phyloP scores from a whole-genome alignment of 192 early-diverging fungal species.

The Chytriomyces sp. region DNA sequence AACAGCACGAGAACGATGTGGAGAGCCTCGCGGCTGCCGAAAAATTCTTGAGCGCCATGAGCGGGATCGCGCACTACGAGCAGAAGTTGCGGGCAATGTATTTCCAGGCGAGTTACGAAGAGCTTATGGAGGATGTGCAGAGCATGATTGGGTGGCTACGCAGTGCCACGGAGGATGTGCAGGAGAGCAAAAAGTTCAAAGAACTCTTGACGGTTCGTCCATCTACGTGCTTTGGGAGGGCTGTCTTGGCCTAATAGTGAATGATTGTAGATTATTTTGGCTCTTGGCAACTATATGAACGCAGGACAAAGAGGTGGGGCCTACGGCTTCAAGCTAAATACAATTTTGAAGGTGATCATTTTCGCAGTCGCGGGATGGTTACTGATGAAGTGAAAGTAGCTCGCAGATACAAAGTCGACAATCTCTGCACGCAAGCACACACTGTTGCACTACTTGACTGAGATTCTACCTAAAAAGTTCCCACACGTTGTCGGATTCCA shows the following conservation, averaged over 20 bases:
- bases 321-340: slow-evolving; percentile 54
- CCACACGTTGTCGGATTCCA: slow-evolving; percentile 43
- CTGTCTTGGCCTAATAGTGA: background rate
- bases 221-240: background rate
- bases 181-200: slow-evolving; percentile 48
- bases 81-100: slow-evolving; percentile 50
- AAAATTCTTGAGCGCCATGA: slow-evolving; percentile 49
- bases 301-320: slow-evolving; percentile 53
- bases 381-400: slow-evolving; percentile 14
- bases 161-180: slow-evolving; percentile 47
- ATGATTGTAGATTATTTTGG: slow-evolving; percentile 46
- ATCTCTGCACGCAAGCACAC: slow-evolving; percentile 47
- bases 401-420: slow-evolving; percentile 51
- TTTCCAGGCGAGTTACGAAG: slow-evolving; percentile 46
- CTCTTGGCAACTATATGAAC: slow-evolving; percentile 61
- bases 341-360: slow-evolving; percentile 48
- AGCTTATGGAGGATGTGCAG: slow-evolving; percentile 48
- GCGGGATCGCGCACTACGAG: slow-evolving; percentile 44
- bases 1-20: slow-evolving; percentile 50
- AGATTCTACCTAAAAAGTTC: slow-evolving; percentile 50
- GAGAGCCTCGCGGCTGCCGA: slow-evolving; percentile 49
- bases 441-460: slow-evolving; percentile 51
- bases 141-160: slow-evolving; percentile 39
- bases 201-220: slow-evolving; percentile 43
- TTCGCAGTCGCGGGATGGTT: background rate